Evolutionary conservation across 23 red algal species (phyloP).

Genomic region (Pyropia haitanensis): DNA sequence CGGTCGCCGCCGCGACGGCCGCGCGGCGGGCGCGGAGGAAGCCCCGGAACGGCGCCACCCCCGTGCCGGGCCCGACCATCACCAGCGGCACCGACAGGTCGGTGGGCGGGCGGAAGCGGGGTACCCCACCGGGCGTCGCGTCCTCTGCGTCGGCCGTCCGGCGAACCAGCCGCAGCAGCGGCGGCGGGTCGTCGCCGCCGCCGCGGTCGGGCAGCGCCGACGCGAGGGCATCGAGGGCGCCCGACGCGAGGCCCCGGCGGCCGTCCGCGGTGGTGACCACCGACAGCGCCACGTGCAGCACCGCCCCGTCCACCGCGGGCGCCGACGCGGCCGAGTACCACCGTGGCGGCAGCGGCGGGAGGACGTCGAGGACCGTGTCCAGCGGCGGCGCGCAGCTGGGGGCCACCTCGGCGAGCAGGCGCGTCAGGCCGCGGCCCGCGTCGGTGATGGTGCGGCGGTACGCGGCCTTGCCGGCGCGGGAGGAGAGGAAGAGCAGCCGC

Average conservation of each 20-base stretch:
- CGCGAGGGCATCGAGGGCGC: neutral
- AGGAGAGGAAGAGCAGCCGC: too few species aligned
- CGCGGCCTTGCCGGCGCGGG: too few species aligned
- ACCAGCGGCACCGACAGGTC: slow-evolving; percentile 20
- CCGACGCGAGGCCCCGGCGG: too few species aligned
- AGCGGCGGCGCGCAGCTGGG: neutral
- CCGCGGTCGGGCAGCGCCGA: too few species aligned
- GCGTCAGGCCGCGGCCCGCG: too few species aligned
- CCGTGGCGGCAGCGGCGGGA: slow-evolving; percentile 28
- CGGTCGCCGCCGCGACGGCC: neutral
- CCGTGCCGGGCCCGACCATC: slow-evolving; percentile 57
- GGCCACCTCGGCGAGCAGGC: too few species aligned
- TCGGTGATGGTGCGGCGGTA: too few species aligned
- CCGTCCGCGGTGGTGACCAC: neutral
- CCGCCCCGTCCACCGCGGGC: neutral
- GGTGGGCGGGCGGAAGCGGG: slow-evolving; percentile 19
- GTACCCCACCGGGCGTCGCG: neutral
- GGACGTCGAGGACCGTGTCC: slow-evolving; percentile 5
- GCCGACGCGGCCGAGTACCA: slow-evolving; percentile 55
- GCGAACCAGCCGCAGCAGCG: neutral
- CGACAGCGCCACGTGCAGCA: slow-evolving; percentile 18
- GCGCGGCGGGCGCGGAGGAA: slow-evolving; percentile 23
- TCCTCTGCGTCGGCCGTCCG: too few species aligned
- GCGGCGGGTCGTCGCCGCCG: too few species aligned
- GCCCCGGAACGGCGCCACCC: slow-evolving; percentile 38